Evolutionary conservation across 2,329 filamentous ascomycete species (phyloP).

Genomic region (Biscogniauxia sp.): DNA sequence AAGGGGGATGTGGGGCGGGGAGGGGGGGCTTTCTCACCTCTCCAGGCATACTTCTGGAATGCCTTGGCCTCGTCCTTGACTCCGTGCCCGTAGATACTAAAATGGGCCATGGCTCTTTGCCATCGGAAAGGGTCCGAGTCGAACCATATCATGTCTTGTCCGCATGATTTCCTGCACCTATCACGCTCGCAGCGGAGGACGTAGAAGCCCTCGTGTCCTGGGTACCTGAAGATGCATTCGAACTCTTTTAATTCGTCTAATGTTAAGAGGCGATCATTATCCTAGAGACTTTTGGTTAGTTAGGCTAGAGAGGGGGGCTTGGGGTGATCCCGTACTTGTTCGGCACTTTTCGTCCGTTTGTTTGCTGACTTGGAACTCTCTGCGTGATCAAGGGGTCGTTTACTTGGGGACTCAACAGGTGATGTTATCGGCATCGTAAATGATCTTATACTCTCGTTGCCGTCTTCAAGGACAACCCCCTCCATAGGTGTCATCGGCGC

Average conservation of each 20-base stretch:
- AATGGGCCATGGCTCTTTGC: neutral
- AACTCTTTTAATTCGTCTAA: neutral
- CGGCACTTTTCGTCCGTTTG: neutral
- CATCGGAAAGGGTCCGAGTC: neutral
- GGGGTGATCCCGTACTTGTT: neutral
- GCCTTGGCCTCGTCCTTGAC: neutral
- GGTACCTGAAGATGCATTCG: neutral
- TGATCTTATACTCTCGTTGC: neutral
- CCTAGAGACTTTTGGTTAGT: neutral
- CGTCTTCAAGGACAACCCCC: too few relatives aligned
- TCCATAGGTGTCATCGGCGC: neutral
- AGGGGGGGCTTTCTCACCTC: neutral
- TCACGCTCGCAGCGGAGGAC: neutral
- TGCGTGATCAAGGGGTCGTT: neutral
- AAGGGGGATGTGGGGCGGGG: neutral
- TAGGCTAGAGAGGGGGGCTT: too few relatives aligned
- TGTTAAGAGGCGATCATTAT: neutral
- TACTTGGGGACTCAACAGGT: neutral
- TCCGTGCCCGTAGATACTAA: neutral
- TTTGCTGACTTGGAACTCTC: neutral
- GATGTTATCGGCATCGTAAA: neutral
- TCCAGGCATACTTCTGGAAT: neutral
- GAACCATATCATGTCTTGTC: neutral
- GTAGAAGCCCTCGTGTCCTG: neutral
- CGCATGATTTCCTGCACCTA: neutral